Percentiles rank a stretch among this genome's conserved stretches.
Conservation (phyloP, 2,329 filamentous ascomycete genomes). For the Nannizziopsis arthrosporioides region DNA sequence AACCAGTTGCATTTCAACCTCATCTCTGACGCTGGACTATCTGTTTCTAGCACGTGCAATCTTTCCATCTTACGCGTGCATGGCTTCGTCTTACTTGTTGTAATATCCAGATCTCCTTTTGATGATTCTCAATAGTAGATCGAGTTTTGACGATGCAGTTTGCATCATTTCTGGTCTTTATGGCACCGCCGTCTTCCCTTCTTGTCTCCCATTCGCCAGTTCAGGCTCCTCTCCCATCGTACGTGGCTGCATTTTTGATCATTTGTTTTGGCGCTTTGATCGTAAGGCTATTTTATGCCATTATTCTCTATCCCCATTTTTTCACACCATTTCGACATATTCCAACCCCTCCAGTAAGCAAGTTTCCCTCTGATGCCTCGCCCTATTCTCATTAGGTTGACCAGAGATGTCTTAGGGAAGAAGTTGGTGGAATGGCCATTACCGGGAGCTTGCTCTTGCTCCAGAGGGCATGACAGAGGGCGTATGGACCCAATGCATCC, state of each 20-base stretch:
- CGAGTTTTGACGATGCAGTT: no score
- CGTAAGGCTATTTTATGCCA: conserved; percentile 19
- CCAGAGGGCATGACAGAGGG: conserved; percentile 30
- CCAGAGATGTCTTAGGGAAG: conserved; percentile 21
- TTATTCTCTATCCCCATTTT: conserved; percentile 47
- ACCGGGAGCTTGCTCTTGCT: conserved; percentile 26
- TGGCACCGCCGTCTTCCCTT: neutral
- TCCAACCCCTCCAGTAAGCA: conserved; percentile 41
- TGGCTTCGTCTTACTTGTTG: no score
- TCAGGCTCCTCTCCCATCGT: conserved; percentile 1
- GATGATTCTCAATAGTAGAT: no score
- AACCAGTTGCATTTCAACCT: no score
- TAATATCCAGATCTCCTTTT: no score
- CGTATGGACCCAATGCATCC: conserved; percentile 47
- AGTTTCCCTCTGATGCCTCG: no score
- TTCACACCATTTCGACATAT: conserved; percentile 49
- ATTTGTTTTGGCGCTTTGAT: neutral
- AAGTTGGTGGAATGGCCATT: conserved; percentile 39
- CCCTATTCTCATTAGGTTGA: neutral
- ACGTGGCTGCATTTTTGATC: conserved; percentile 7
- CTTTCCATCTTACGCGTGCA: no score
- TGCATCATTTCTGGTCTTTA: neutral
- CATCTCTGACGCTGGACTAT: no score
- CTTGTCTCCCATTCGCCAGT: conserved; percentile 5
- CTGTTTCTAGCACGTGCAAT: no score